These are phyloP conservation scores for Hyaloscypha hepaticicola DNA, from an alignment of 495 filamentous ascomycete species.

Conservation along the genomic window DNA sequence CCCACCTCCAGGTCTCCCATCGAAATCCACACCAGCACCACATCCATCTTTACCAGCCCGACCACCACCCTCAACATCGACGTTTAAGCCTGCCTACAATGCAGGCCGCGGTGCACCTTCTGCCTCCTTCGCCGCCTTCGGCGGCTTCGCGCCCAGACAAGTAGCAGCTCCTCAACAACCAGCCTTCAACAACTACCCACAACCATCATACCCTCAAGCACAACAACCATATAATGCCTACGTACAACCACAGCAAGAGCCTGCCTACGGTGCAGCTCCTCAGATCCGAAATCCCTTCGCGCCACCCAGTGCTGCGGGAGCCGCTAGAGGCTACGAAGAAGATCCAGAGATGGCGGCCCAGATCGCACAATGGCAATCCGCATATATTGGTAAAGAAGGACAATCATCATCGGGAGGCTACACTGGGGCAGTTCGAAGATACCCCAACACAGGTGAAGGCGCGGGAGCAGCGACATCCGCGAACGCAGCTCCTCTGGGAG, in stretches of 20 bases:
- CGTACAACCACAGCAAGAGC: slow-evolving; percentile 38
- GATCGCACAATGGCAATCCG: slow-evolving; percentile 95
- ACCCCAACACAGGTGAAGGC: slow-evolving; percentile 22
- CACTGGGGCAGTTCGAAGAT: slow-evolving; percentile 24
- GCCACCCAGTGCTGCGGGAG: slow-evolving; percentile 54
- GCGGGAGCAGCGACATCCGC: slow-evolving; percentile 38
- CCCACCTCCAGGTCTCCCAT: slow-evolving; percentile 82
- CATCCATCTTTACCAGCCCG: slow-evolving; percentile 86
- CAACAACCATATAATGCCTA: slow-evolving; percentile 34
- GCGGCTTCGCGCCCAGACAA: slow-evolving; percentile 61
- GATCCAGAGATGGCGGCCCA: slow-evolving; percentile 90
- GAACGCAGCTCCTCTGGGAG: slow-evolving; percentile 47
- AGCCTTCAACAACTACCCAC: slow-evolving; percentile 28
- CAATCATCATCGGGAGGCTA: slow-evolving; percentile 37
- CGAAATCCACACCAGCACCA: slow-evolving; percentile 55
- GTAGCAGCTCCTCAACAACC: slow-evolving; percentile 44
- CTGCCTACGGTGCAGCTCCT: slow-evolving; percentile 41
- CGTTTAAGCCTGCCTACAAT: slow-evolving; percentile 60
- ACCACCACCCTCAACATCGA: slow-evolving; percentile 60
- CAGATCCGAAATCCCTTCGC: slow-evolving; percentile 80
- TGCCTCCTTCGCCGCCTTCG: slow-evolving; percentile 11
- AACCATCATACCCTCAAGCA: slow-evolving; percentile 28
- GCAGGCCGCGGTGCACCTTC: slow-evolving; percentile 38
- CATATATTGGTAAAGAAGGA: slow-evolving; percentile 59
- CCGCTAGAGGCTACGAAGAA: slow-evolving; percentile 37